phyloP scores from a whole-genome alignment of 2,329 filamentous ascomycete species.

The Fusarium sacchari region DNA sequence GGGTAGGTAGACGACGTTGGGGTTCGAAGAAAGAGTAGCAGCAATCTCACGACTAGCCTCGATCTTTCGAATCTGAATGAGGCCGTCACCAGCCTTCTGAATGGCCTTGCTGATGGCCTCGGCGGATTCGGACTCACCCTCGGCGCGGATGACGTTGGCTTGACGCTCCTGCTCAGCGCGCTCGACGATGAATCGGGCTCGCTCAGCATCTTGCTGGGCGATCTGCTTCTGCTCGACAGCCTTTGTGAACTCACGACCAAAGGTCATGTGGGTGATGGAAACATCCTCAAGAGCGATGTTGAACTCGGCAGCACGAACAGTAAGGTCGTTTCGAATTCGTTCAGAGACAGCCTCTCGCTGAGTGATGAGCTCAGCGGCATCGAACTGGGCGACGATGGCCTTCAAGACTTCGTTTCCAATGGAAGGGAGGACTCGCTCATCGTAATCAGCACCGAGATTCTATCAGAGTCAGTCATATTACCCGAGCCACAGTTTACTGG shows the following conservation, averaged over 20 bases:
- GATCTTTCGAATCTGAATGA: slow-evolving; percentile 96
- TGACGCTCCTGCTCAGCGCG: slow-evolving; percentile 98
- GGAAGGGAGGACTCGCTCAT: slow-evolving; percentile 96
- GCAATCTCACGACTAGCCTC: slow-evolving; percentile 97
- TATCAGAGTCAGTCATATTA: slow-evolving; percentile 51
- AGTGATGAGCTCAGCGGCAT: slow-evolving; percentile 97
- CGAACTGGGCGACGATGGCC: slow-evolving; percentile 98
- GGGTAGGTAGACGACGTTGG: slow-evolving; percentile 95
- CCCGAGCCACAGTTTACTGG: neutral
- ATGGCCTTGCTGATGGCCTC: slow-evolving; percentile 96
- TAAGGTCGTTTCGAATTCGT: slow-evolving; percentile 90
- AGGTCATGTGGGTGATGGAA: slow-evolving; percentile 99
- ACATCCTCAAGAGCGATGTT: slow-evolving; percentile 99
- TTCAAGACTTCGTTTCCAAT: slow-evolving; percentile 99
- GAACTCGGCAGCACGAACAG: slow-evolving; percentile 94
- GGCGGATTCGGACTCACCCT: slow-evolving; percentile 96
- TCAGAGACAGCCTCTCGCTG: slow-evolving; percentile 97
- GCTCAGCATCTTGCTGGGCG: slow-evolving; percentile 97
- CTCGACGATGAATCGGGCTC: slow-evolving; percentile 97
- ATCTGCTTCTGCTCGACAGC: slow-evolving; percentile 99
- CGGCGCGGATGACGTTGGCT: slow-evolving; percentile 96
- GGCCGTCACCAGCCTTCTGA: slow-evolving; percentile 89
- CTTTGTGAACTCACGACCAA: slow-evolving; percentile 98
- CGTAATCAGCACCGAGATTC: slow-evolving; percentile 98
- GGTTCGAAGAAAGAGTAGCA: slow-evolving; percentile 86